Conservation (phyloP, 768 basidiomycete genomes). For the Cyclocybe aegerita region DNA sequence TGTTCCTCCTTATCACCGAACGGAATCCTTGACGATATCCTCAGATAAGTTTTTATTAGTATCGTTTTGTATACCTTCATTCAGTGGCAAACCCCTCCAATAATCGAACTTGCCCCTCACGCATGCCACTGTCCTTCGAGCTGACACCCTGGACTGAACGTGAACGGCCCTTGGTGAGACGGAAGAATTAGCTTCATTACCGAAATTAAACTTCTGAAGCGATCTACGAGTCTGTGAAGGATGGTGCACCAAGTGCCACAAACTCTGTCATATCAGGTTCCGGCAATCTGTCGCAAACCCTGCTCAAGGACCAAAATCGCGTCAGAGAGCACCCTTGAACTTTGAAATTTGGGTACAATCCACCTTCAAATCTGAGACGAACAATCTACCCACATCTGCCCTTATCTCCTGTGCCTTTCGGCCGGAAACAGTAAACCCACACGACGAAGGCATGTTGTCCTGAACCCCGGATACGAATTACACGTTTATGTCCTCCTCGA, state of each 20-base stretch:
- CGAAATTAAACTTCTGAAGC: conserved; percentile 43
- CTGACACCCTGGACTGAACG: conserved; percentile 8
- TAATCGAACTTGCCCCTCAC: conserved; percentile 2
- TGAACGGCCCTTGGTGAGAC: conserved; percentile 7
- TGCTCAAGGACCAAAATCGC: conserved; percentile 10
- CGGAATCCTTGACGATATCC: conserved; percentile 4
- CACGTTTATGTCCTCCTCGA: conserved; percentile 55
- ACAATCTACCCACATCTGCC: conserved; percentile 24
- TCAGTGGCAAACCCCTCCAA: neutral
- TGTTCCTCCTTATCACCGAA: conserved; percentile 5
- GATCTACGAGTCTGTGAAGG: conserved; percentile 22
- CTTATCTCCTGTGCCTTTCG: conserved; percentile 58
- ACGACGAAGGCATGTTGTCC: conserved; percentile 69
- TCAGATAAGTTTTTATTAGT: conserved; percentile 10
- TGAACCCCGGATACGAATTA: conserved; percentile 64
- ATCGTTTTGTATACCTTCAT: conserved; percentile 1
- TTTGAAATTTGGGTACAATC: conserved; percentile 4
- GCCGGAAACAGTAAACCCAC: conserved; percentile 56
- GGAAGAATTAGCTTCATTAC: conserved; percentile 31
- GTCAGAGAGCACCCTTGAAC: conserved; percentile 13
- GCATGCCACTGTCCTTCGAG: conserved; percentile 6
- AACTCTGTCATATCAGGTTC: conserved; percentile 12
- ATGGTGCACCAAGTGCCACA: conserved; percentile 14
- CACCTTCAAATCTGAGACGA: conserved; percentile 11
- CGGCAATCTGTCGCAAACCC: conserved; percentile 14